Conservation (phyloP, 208 protist species). For the Polymyxa betae region DNA sequence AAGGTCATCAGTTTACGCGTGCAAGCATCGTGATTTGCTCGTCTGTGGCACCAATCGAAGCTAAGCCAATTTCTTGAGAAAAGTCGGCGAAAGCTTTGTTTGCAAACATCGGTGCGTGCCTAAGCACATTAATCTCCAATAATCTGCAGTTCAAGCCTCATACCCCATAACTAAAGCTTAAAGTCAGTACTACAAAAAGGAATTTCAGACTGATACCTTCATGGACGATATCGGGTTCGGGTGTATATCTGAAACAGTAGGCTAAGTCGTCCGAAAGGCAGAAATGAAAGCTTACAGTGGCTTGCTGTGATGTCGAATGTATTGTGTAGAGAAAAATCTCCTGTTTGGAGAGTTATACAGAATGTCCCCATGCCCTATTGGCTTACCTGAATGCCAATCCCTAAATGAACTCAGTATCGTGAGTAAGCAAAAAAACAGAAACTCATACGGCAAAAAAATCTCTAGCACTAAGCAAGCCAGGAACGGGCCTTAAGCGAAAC, state of each 20-base stretch:
- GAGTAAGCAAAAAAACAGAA: background rate
- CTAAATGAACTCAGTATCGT: background rate
- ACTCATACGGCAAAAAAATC: constrained; percentile 87
- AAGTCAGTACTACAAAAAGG: background rate
- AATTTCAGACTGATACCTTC: background rate
- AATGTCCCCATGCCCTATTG: no score
- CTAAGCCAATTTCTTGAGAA: constrained; percentile 92
- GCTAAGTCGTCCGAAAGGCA: background rate
- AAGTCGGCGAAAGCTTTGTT: constrained; percentile 93
- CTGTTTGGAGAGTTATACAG: no score
- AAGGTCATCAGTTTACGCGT: constrained; percentile 37
- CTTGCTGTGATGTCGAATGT: constrained; percentile 89
- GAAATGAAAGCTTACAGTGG: constrained; percentile 88
- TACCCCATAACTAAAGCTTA: background rate
- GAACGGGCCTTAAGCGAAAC: constrained; percentile 86
- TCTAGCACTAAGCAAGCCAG: constrained; percentile 82
- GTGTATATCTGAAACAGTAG: constrained; percentile 53
- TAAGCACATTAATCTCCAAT: constrained; percentile 57
- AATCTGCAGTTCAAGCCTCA: background rate
- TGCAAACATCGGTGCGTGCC: constrained; percentile 91
- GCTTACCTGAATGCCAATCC: background rate
- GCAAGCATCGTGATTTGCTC: constrained; percentile 86
- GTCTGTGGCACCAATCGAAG: constrained; percentile 90
- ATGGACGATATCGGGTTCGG: constrained; percentile 58
- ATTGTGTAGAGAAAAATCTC: constrained; percentile 94